phyloP scores from a whole-genome alignment of 352 stramenopile species.

The Phytophthora hibernalis region DNA sequence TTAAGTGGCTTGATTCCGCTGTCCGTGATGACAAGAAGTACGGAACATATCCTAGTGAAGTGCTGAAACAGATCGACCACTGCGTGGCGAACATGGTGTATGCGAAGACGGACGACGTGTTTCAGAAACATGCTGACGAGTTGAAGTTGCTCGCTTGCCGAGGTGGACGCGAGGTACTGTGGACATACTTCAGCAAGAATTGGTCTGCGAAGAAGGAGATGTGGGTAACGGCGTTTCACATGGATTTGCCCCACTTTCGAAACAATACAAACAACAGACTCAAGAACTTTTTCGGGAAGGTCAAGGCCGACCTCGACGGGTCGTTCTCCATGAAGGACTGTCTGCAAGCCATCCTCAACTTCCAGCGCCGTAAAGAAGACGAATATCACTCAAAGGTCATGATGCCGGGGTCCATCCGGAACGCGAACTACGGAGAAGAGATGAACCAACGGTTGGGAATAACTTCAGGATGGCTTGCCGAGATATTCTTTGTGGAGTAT shows the following conservation, averaged over 20 bases:
- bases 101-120: background rate
- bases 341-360: background rate
- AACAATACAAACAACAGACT: slow-evolving; percentile 12
- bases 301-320: background rate
- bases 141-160: background rate
- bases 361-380: background rate
- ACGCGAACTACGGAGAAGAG: background rate
- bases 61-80: background rate
- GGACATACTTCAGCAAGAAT: slow-evolving; percentile 7
- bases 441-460: too few relatives aligned
- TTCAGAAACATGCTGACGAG: background rate
- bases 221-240: slow-evolving; percentile 2
- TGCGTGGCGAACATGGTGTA: background rate
- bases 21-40: slow-evolving; percentile 10
- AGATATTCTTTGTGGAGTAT: too few relatives aligned
- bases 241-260: background rate
- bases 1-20: slow-evolving; percentile 2
- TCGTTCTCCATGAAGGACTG: background rate
- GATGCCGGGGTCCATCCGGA: background rate
- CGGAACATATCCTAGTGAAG: background rate
- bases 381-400: background rate
- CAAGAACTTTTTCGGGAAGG: slow-evolving; percentile 5
- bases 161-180: background rate
- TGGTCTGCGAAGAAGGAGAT: background rate
- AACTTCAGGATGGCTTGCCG: too few relatives aligned